Base-by-base conservation (phyloP, 805 yeast species). In the Kregervanrija pseudodelftensis region DNA sequence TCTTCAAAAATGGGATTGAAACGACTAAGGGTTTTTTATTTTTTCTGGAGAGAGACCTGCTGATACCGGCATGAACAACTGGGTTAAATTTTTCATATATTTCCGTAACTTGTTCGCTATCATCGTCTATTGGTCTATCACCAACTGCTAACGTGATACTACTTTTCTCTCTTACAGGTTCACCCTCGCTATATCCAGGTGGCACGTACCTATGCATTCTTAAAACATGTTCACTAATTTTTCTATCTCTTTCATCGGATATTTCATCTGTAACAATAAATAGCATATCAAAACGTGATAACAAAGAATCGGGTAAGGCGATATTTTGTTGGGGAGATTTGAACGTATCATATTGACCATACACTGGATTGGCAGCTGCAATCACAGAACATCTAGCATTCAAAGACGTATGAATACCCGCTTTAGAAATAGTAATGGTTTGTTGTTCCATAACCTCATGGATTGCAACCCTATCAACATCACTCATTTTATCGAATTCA, bases 361-460 rank as follows among this genome's bases (percentile, higher is more conserved):
- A 90, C 2, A 91, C 88, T 1, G 99, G 99, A 63, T 91, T 91
- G 8, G 99, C 99, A 32, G 99, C 99, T 1, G 98, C 98, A 53
- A 91, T 77, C 13, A 91, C 98, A 30, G 95, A 85, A 69, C 98
- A 91, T 58, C 99, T 79, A 11, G 99, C 98, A 61, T 91, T 91
- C 54, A 91, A 74, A 5, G 98, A 85, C 2, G 98, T 90, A 64
- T 91, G 97, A 57, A 91, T 91, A 51, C 99, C 99, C 5, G 98
- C 99, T 64, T 91, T 91, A 42, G 98, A 95, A 59, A 91, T 90
- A 2, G 98, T 90, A 30, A 91, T 96, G 0, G 99, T 93, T 65
- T 93, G 99, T 68, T 93, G 99, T 70, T 93, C 99, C 99, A 93
- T 93, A 41, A 93, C 99, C 75, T 93, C 99, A 67, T 93, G 99